Evolutionary conservation across 106 monocot species (phyloP).

Genomic region (Hemerocallis citrina): DNA sequence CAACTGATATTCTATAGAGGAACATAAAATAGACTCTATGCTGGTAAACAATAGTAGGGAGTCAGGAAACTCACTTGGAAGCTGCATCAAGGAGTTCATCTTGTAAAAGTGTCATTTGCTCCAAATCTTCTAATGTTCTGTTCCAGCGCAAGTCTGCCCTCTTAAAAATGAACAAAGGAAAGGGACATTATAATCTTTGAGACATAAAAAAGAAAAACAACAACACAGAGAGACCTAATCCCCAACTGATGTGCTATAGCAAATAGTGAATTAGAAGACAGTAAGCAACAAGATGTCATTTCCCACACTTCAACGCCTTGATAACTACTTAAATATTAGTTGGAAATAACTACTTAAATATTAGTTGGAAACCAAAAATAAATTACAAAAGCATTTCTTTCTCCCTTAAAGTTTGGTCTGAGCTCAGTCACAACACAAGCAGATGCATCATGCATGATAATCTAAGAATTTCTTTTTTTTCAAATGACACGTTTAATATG

Average conservation of each 20-base stretch:
- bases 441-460: too few relatives aligned
- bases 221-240: neutral
- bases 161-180: conserved; percentile 22
- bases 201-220: neutral
- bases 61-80: conserved; percentile 33
- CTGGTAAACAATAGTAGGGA: neutral
- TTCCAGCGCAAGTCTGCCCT: conserved; percentile 98
- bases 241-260: neutral
- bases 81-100: conserved; percentile 94
- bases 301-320: too few relatives aligned
- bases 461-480: too few relatives aligned
- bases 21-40: neutral
- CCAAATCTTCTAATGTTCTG: conserved; percentile 77
- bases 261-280: neutral
- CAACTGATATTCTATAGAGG: neutral
- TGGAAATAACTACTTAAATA: too few relatives aligned
- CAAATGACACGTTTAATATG: too few relatives aligned
- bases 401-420: too few relatives aligned
- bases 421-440: too few relatives aligned
- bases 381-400: too few relatives aligned
- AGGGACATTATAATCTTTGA: neutral
- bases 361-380: too few relatives aligned
- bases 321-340: too few relatives aligned
- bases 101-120: conserved; percentile 70
- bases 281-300: too few relatives aligned